Evolutionary conservation across 192 early-diverging fungal species (phyloP).

Genomic region (Martensiomyces pterosporus): DNA sequence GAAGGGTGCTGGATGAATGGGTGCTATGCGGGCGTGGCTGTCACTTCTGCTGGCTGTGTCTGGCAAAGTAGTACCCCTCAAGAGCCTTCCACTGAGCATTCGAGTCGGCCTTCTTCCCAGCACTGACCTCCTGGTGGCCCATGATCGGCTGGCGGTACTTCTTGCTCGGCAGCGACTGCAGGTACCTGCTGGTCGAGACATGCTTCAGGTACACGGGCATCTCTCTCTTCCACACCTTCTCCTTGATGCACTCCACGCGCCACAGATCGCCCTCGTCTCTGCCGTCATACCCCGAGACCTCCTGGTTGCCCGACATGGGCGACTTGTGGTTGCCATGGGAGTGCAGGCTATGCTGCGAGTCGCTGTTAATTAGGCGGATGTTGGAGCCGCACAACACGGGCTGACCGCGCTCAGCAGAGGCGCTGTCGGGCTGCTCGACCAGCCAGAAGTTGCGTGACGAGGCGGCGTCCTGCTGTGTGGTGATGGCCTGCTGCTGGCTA

Average conservation of each 20-base stretch:
- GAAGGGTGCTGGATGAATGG: too few species aligned
- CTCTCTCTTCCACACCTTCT: conserved; percentile 31
- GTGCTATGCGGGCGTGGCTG: too few species aligned
- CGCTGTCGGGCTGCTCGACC: conserved; percentile 17
- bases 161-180: conserved; percentile 34
- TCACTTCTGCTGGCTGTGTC: not conserved
- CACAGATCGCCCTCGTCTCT: conserved; percentile 44
- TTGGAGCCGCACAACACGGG: conserved; percentile 17
- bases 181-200: conserved; percentile 28
- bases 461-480: conserved; percentile 18
- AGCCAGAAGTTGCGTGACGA: conserved; percentile 31
- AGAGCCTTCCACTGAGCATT: conserved; percentile 46
- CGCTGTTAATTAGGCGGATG: conserved; percentile 41
- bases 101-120: conserved; percentile 26
- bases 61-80: conserved; percentile 36
- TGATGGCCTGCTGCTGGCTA: conserved; percentile 49
- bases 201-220: conserved; percentile 29
- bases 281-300: conserved; percentile 48
- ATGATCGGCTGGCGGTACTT: conserved; percentile 43
- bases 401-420: conserved; percentile 6
- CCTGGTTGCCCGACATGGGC: conserved; percentile 42
- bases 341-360: conserved; percentile 38
- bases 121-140: conserved; percentile 47
- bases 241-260: conserved; percentile 29
- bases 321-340: conserved; percentile 39